Conservation (phyloP, 2,329 filamentous ascomycete species). For the Aspergillus niger region DNA sequence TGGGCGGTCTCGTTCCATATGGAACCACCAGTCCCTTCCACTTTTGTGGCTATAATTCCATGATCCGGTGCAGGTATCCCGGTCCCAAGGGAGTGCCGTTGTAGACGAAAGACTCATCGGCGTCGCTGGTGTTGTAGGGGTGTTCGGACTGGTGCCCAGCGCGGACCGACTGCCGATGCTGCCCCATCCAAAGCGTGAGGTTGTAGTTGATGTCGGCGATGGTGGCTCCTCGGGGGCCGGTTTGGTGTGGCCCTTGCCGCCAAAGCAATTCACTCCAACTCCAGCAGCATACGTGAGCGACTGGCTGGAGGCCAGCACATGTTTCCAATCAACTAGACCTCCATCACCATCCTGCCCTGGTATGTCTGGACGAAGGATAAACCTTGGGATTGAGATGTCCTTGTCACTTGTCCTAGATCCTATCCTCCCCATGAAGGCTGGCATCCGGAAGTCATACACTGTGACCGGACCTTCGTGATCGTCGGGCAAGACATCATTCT, state of each 20-base stretch:
- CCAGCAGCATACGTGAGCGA: slow-evolving; percentile 41
- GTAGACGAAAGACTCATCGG: slow-evolving; percentile 32
- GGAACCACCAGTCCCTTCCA: slow-evolving; percentile 49
- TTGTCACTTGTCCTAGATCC: slow-evolving; percentile 27
- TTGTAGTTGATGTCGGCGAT: slow-evolving; percentile 35
- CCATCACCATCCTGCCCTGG: slow-evolving; percentile 46
- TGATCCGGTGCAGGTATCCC: slow-evolving; percentile 47
- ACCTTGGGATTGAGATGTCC: slow-evolving; percentile 39
- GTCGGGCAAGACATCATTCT: slow-evolving; percentile 20
- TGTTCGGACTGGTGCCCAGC: slow-evolving; percentile 31
- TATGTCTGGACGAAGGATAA: slow-evolving; percentile 47
- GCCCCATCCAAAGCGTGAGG: slow-evolving; percentile 40
- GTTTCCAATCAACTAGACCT: slow-evolving; percentile 48
- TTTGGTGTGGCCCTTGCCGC: slow-evolving; percentile 25
- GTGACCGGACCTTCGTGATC: slow-evolving; percentile 35
- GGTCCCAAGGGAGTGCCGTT: slow-evolving; percentile 40
- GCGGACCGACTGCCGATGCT: slow-evolving; percentile 36
- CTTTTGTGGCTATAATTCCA: slow-evolving; percentile 45
- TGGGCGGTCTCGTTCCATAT: slow-evolving; percentile 46
- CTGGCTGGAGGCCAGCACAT: slow-evolving; percentile 45
- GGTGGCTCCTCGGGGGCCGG: slow-evolving; percentile 32
- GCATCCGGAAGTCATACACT: slow-evolving; percentile 45
- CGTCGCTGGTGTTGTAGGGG: slow-evolving; percentile 36
- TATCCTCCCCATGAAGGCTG: slow-evolving; percentile 45
- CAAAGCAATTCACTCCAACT: slow-evolving; percentile 37